Evolutionary conservation across 345 rosid genomes (phyloP).

Genomic region (Salix brachista): DNA sequence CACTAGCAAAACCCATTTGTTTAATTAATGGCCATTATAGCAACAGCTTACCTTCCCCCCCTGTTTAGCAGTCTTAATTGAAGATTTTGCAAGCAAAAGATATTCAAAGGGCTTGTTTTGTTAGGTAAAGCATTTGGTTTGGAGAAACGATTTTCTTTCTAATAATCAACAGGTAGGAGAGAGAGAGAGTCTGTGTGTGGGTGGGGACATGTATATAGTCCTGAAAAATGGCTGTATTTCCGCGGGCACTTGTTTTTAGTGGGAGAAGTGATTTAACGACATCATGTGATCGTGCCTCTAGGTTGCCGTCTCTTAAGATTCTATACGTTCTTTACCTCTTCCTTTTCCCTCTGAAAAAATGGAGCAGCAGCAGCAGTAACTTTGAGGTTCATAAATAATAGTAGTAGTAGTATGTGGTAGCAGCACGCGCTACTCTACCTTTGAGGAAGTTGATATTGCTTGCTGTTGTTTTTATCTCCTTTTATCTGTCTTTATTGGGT

Average conservation of each 20-base stretch:
- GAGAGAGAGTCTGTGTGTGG: not conserved
- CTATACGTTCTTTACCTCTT: conserved; percentile 9
- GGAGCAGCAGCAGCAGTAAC: not conserved
- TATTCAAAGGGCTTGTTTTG: conserved; percentile 9
- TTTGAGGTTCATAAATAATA: not conserved
- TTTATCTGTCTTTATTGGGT: conserved; percentile 18
- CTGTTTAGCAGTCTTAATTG: not conserved
- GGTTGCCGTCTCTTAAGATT: conserved; percentile 18
- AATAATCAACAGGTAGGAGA: not conserved
- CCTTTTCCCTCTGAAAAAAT: conserved; percentile 2
- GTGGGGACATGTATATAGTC: conserved; percentile 16
- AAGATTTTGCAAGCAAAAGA: not conserved
- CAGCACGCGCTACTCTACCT: not conserved
- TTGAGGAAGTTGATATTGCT: not conserved
- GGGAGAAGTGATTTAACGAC: not conserved
- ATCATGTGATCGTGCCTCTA: conserved; percentile 44
- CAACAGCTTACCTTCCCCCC: not conserved
- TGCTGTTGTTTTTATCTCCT: conserved; percentile 4
- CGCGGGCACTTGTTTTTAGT: conserved; percentile 9
- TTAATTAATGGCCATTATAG: not conserved
- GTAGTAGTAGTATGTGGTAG: not conserved
- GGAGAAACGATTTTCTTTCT: not conserved
- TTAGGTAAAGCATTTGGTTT: conserved; percentile 15
- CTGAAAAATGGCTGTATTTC: conserved; percentile 26
- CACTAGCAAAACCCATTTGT: conserved; percentile 8